A percentile compares a stretch with the other conserved stretches of the same genome.
These are phyloP conservation scores for Diplocarpon rosae DNA, from an alignment of 2,329 filamentous ascomycete genomes.

Conservation along the genomic window DNA sequence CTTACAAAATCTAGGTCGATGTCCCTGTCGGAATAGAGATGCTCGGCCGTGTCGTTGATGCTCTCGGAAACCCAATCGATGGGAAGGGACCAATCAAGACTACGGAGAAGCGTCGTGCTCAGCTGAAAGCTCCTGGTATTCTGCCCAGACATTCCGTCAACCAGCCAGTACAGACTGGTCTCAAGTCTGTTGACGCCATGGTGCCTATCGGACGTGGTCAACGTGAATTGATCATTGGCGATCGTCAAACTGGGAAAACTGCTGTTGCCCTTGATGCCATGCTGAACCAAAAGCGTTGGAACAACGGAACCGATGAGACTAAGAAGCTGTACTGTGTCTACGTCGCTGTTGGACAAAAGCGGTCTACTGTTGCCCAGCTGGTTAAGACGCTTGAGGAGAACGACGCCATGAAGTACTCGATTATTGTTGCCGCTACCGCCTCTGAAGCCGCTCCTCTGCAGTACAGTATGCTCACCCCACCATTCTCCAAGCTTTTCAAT, in stretches of 20 bases:
- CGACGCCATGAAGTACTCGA: constrained; percentile 96
- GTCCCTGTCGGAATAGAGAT: constrained; percentile 87
- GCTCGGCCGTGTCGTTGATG: constrained; percentile 96
- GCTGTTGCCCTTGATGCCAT: constrained; percentile 96
- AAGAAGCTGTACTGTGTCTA: constrained; percentile 99
- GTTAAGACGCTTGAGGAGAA: constrained; percentile 99
- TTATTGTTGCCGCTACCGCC: constrained; percentile 89
- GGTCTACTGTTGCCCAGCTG: constrained; percentile 96
- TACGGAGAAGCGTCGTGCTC: constrained; percentile 86
- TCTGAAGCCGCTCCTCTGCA: constrained; percentile 66
- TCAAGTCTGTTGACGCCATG: constrained; percentile 99
- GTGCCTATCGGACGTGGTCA: constrained; percentile 99
- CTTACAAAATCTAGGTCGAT: constrained; percentile 60
- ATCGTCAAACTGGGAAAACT: constrained; percentile 99
- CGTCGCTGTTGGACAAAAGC: constrained; percentile 98
- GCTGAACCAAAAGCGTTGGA: constrained; percentile 99
- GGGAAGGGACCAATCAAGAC: constrained; percentile 96
- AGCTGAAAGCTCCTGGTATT: constrained; percentile 98
- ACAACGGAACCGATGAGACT: constrained; percentile 71
- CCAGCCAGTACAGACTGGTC: constrained; percentile 97
- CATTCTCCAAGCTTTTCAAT: neutral
- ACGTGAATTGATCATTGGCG: constrained; percentile 99
- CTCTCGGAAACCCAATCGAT: constrained; percentile 97
- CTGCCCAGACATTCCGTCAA: constrained; percentile 94
- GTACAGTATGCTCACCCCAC: neutral